Evolutionary conservation across 2,329 filamentous ascomycete genomes (phyloP).

Genomic region (Myotisia sp.): DNA sequence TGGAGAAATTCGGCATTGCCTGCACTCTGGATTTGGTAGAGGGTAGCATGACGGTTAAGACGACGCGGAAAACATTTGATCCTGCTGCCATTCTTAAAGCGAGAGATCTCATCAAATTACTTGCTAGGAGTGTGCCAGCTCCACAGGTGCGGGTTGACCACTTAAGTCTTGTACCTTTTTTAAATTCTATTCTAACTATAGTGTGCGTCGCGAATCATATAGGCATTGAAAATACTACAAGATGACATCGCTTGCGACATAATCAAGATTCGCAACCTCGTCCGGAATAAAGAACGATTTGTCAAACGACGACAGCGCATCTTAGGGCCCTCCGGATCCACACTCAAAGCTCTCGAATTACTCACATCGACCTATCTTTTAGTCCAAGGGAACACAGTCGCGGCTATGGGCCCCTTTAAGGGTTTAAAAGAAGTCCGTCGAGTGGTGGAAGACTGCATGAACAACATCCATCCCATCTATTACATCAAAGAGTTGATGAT

Average conservation of each 20-base stretch:
- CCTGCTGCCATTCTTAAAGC: constrained; percentile 88
- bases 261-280: constrained; percentile 83
- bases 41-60: constrained; percentile 93
- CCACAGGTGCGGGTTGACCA: constrained; percentile 42
- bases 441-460: constrained; percentile 90
- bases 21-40: constrained; percentile 90
- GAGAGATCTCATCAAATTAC: constrained; percentile 81
- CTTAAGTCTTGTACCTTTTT: neutral
- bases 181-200: neutral
- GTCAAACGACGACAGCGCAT: constrained; percentile 89
- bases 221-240: constrained; percentile 80
- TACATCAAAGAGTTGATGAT: constrained; percentile 96
- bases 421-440: constrained; percentile 83
- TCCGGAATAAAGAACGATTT: constrained; percentile 88
- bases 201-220: neutral
- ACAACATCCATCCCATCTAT: constrained; percentile 78
- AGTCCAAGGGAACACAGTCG: constrained; percentile 92
- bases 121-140: constrained; percentile 80
- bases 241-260: constrained; percentile 87
- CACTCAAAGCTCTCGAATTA: constrained; percentile 83
- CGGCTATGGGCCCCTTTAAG: constrained; percentile 82
- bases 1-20: constrained; percentile 77
- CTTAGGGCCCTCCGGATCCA: constrained; percentile 78
- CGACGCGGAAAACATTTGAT: constrained; percentile 80
- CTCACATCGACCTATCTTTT: constrained; percentile 85